Evolutionary conservation across 768 basidiomycete species (phyloP).

Genomic region (Amanita exitialis): DNA sequence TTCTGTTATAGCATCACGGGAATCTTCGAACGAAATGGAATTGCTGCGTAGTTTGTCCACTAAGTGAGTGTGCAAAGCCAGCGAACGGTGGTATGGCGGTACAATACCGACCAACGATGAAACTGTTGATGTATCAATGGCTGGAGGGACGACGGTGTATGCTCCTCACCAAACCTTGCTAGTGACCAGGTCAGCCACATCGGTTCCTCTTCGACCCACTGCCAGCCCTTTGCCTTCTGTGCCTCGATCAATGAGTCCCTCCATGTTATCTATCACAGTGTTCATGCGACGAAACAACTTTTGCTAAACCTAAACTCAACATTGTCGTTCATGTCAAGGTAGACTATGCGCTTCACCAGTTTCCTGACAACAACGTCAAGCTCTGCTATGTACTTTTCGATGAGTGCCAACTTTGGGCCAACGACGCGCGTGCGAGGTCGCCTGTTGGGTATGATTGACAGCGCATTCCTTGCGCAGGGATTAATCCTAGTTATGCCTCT

Average conservation of each 20-base stretch:
- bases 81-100: slow-evolving; percentile 57
- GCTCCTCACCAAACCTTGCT: slow-evolving; percentile 58
- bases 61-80: slow-evolving; percentile 44
- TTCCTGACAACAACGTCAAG: slow-evolving; percentile 50
- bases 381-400: slow-evolving; percentile 56
- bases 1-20: slow-evolving; percentile 46
- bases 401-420: slow-evolving; percentile 51
- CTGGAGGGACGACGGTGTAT: slow-evolving; percentile 1
- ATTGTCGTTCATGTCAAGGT: not conserved
- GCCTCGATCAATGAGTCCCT: slow-evolving; percentile 59
- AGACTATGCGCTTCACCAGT: slow-evolving; percentile 37
- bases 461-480: slow-evolving; percentile 42
- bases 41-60: slow-evolving; percentile 53
- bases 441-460: slow-evolving; percentile 43
- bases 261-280: slow-evolving; percentile 51
- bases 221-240: slow-evolving; percentile 58
- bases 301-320: slow-evolving; percentile 29
- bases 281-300: slow-evolving; percentile 66
- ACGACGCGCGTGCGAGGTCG: slow-evolving; percentile 53
- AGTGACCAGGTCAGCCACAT: slow-evolving; percentile 80
- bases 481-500: not conserved
- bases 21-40: slow-evolving; percentile 58
- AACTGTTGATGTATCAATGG: slow-evolving; percentile 25
- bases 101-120: slow-evolving; percentile 45
- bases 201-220: slow-evolving; percentile 62